Evolutionary conservation across 2,329 filamentous ascomycete species (phyloP).

Genomic region (Calonectria hawksworthii): DNA sequence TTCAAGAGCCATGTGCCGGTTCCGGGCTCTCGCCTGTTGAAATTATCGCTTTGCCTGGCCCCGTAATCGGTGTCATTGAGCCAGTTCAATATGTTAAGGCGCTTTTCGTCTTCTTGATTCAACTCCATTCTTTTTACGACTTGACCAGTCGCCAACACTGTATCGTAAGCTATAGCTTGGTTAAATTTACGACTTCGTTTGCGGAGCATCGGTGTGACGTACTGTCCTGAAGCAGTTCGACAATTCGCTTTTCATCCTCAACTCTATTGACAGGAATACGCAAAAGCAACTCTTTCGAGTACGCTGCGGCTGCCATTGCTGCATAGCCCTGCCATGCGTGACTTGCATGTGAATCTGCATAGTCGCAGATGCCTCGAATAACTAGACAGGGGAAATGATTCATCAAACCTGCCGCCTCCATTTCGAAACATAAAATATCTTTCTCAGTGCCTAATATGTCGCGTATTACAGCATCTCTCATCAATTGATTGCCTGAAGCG

Average conservation of each 20-base stretch:
- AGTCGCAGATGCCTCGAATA: neutral
- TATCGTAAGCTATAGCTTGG: neutral
- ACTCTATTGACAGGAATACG: neutral
- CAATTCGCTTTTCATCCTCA: neutral
- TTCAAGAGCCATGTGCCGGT: neutral
- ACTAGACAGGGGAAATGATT: neutral
- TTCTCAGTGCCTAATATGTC: neutral
- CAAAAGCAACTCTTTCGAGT: neutral
- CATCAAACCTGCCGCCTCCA: neutral
- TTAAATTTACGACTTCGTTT: neutral
- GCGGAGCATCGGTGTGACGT: neutral
- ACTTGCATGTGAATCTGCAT: neutral
- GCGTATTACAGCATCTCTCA: too few species aligned
- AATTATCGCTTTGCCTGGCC: neutral
- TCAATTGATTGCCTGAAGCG: too few species aligned
- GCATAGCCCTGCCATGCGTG: neutral
- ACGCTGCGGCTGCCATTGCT: neutral
- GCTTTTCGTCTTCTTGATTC: neutral
- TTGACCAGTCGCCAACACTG: neutral
- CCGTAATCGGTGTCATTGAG: neutral
- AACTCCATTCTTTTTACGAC: neutral
- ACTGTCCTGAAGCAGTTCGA: neutral
- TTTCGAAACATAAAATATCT: neutral
- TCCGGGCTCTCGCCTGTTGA: neutral
- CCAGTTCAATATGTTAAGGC: neutral